Evolutionary conservation across 108 stramenopile species (phyloP).

Genomic region (Cyclotella kingstonii): DNA sequence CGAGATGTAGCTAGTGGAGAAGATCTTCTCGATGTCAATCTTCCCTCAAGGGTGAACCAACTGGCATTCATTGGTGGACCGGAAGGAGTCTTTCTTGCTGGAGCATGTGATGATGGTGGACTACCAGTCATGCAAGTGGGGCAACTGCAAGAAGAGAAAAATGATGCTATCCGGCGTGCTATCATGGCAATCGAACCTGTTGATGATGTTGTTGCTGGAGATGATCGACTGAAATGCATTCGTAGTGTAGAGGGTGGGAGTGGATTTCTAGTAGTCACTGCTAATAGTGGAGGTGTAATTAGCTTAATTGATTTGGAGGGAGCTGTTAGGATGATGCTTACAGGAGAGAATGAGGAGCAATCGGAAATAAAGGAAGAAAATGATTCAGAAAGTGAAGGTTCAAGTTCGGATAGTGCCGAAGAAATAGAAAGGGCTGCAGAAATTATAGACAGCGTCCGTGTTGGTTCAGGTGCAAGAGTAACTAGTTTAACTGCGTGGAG

Average conservation of each 20-base stretch:
- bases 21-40: constrained; percentile 73
- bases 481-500: constrained; percentile 79
- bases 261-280: constrained; percentile 74
- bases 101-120: constrained; percentile 91
- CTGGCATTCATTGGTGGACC: constrained; percentile 64
- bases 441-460: constrained; percentile 69
- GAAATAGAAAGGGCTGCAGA: constrained; percentile 71
- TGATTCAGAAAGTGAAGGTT: constrained; percentile 20
- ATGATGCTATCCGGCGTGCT: constrained; percentile 62
- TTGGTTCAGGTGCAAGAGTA: constrained; percentile 86
- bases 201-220: constrained; percentile 67
- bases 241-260: constrained; percentile 52
- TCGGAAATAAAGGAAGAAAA: constrained; percentile 29
- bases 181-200: constrained; percentile 91
- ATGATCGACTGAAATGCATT: constrained; percentile 88
- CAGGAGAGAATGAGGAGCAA: constrained; percentile 20
- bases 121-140: constrained; percentile 77
- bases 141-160: constrained; percentile 28
- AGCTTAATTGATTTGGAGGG: constrained; percentile 84
- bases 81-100: constrained; percentile 75
- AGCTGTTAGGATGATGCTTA: constrained; percentile 75
- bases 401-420: constrained; percentile 41
- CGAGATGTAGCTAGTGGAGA: constrained; percentile 78
- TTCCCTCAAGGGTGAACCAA: constrained; percentile 72
- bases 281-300: constrained; percentile 82